phyloP scores from a whole-genome alignment of 352 stramenopile genomes.

The Globisporangium radiosum region DNA sequence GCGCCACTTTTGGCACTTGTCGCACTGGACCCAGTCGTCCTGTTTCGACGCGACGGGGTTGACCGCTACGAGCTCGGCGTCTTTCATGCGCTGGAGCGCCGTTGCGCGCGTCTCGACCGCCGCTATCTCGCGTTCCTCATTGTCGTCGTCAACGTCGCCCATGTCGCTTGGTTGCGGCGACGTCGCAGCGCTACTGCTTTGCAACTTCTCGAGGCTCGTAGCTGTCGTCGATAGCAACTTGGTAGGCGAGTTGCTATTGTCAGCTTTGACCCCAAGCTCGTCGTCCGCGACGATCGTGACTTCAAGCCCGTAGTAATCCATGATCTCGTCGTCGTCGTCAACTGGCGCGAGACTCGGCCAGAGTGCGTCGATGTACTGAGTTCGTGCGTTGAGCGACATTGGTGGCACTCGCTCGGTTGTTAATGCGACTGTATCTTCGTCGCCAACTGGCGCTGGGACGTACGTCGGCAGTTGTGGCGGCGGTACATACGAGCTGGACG shows the following conservation, averaged over 20 bases:
- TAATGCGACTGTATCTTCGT: constrained; percentile 32
- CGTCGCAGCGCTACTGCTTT: not conserved
- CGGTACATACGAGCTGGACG: constrained; percentile 8
- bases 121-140: constrained; percentile 18
- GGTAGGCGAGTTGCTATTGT: too few relatives aligned
- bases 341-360: constrained; percentile 59
- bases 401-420: constrained; percentile 30
- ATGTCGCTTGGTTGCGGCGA: constrained; percentile 11
- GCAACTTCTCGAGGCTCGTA: constrained; percentile 16
- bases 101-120: constrained; percentile 49
- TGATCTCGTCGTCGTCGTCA: constrained; percentile 61
- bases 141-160: not conserved
- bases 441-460: constrained; percentile 30
- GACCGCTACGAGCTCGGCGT: constrained; percentile 29
- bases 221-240: not conserved
- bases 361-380: constrained; percentile 62
- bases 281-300: constrained; percentile 68
- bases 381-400: constrained; percentile 48
- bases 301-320: constrained; percentile 74
- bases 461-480: constrained; percentile 38
- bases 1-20: constrained; percentile 84
- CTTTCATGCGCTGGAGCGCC: constrained; percentile 42
- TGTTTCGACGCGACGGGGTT: constrained; percentile 61
- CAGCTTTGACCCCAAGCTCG: constrained; percentile 15
- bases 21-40: constrained; percentile 82